phyloP scores from a whole-genome alignment of 148 eudicot species.

The Bassia scoparia region DNA sequence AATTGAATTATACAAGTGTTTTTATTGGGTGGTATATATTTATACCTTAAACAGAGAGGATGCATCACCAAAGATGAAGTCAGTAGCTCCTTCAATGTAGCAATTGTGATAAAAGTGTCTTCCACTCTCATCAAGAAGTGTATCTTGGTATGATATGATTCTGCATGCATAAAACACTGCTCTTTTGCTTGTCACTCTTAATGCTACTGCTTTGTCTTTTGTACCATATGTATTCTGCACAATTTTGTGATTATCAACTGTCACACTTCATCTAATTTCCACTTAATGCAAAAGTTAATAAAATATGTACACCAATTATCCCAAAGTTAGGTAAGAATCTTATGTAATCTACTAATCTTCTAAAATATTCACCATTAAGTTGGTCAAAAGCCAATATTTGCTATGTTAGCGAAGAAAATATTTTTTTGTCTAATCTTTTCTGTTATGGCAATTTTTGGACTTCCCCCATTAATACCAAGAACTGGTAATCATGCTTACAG shows the following conservation, averaged over 20 bases:
- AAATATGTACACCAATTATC: too few relatives aligned
- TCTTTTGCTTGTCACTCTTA: conserved; percentile 57
- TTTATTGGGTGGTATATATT: not conserved
- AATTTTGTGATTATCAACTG: not conserved
- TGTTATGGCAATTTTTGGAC: too few relatives aligned
- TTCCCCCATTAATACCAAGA: too few relatives aligned
- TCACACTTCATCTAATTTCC: not conserved
- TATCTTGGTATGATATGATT: conserved; percentile 54
- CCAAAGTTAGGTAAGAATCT: too few relatives aligned
- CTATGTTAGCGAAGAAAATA: too few relatives aligned
- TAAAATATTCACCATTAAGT: too few relatives aligned
- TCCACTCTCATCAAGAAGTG: conserved; percentile 56
- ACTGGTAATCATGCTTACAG: too few relatives aligned
- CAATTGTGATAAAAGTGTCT: conserved; percentile 60
- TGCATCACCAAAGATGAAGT: conserved; percentile 71
- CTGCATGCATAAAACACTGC: conserved; percentile 47
- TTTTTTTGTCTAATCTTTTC: too few relatives aligned
- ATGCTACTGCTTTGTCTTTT: conserved; percentile 49
- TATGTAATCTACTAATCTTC: too few relatives aligned
- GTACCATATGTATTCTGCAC: conserved; percentile 50
- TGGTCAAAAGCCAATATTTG: too few relatives aligned
- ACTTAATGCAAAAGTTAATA: too few relatives aligned
- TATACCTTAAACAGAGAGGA: conserved; percentile 57
- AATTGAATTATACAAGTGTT: too few relatives aligned
- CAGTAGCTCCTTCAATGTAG: conserved; percentile 66